These are phyloP conservation scores for Lepiota brunneoincarnata DNA, from an alignment of 768 basidiomycete genomes.

Conservation along the genomic window DNA sequence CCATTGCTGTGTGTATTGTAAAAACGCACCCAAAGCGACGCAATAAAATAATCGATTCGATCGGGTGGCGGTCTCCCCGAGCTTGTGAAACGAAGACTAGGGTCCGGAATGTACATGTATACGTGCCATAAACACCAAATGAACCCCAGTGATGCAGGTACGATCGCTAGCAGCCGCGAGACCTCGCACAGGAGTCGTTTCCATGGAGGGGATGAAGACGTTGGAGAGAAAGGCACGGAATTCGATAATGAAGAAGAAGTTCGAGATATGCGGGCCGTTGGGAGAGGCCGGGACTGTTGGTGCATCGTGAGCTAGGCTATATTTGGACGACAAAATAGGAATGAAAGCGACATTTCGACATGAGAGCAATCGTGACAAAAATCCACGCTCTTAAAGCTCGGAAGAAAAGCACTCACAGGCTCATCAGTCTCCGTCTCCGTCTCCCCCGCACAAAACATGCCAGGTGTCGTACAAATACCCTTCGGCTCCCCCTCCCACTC, in stretches of 20 bases:
- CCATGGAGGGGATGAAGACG: slow-evolving; percentile 32
- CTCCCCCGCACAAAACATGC: slow-evolving; percentile 62
- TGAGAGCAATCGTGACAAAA: too few species aligned
- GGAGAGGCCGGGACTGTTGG: slow-evolving; percentile 58
- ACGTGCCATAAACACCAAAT: slow-evolving; percentile 59
- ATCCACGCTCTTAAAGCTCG: too few species aligned
- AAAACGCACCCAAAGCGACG: slow-evolving; percentile 65
- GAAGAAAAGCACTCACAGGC: slow-evolving; percentile 47
- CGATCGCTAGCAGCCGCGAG: slow-evolving; percentile 66
- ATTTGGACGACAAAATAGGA: too few species aligned
- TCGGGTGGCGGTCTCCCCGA: slow-evolving; percentile 47
- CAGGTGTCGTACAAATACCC: slow-evolving; percentile 63
- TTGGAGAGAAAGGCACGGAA: neutral
- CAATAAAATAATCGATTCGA: slow-evolving; percentile 63
- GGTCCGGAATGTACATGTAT: slow-evolving; percentile 21
- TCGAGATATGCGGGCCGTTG: slow-evolving; percentile 50
- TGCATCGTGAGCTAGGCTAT: neutral
- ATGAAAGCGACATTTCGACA: too few species aligned
- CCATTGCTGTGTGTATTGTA: neutral
- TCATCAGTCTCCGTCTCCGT: slow-evolving; percentile 81
- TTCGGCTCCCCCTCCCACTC: slow-evolving; percentile 22
- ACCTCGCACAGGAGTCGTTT: slow-evolving; percentile 64
- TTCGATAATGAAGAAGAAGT: slow-evolving; percentile 1
- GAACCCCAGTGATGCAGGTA: slow-evolving; percentile 69
- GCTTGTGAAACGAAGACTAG: neutral